Percentiles rank a stretch among this genome's conserved stretches.
phyloP scores from a whole-genome alignment of 148 eudicot genomes.

The Vaccinium macrocarpon region DNA sequence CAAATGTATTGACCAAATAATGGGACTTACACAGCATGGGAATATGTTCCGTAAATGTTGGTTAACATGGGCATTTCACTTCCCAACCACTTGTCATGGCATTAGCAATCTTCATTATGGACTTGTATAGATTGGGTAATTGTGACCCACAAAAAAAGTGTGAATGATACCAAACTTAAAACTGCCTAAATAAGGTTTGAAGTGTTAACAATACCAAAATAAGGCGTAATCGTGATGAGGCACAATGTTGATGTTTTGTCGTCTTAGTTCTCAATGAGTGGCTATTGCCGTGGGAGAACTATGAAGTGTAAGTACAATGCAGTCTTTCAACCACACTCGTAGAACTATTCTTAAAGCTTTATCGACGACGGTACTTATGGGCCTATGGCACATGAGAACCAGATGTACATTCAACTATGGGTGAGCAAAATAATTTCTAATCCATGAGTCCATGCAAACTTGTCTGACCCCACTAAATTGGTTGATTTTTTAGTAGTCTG shows the following conservation, averaged over 20 bases:
- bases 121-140: not conserved
- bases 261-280: not conserved
- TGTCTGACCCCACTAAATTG: not conserved
- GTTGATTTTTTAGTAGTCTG: not conserved
- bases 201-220: not conserved
- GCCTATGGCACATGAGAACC: not conserved
- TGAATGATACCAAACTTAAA: not conserved
- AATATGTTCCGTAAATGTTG: not conserved
- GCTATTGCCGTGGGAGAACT: not conserved
- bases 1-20: not conserved
- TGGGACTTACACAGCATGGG: not conserved
- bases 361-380: not conserved
- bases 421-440: not conserved
- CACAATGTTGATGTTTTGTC: not conserved
- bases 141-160: not conserved
- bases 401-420: not conserved
- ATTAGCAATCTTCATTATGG: not conserved
- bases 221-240: not conserved
- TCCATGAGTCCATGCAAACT: not conserved
- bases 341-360: not conserved
- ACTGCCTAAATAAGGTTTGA: not conserved
- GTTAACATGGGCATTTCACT: not conserved
- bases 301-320: not conserved
- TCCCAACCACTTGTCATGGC: not conserved
- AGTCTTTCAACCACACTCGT: not conserved